These are phyloP conservation scores for Chlorencoelia australis DNA, from an alignment of 2,329 filamentous ascomycete species.

Conservation along the genomic window DNA sequence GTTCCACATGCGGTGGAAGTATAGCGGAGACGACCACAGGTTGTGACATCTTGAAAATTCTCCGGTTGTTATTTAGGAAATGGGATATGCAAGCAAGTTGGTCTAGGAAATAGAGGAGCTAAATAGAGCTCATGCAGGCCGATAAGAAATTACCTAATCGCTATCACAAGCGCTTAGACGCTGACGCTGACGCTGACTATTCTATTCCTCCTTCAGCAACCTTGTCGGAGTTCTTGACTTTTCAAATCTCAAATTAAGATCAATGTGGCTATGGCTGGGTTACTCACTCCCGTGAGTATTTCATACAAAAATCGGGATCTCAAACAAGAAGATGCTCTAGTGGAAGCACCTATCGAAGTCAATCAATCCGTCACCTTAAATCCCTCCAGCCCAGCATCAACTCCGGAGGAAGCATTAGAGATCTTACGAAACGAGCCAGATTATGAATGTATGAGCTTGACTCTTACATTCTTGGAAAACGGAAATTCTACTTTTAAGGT, in stretches of 20 bases:
- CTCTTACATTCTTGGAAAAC: constrained; percentile 42
- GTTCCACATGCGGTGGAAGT: constrained; percentile 3
- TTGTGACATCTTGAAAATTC: constrained; percentile 18
- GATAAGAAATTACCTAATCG: background rate
- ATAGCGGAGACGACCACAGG: constrained; percentile 18
- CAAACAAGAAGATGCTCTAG: constrained; percentile 13
- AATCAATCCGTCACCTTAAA: constrained; percentile 8
- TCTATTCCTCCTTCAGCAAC: too few species aligned
- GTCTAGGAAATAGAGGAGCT: background rate
- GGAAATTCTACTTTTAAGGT: constrained; percentile 41
- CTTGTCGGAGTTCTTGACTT: background rate
- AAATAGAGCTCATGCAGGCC: background rate
- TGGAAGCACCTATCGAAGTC: constrained; percentile 14
- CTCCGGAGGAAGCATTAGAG: constrained; percentile 43
- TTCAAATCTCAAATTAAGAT: constrained; percentile 1
- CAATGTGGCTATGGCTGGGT: constrained; percentile 34
- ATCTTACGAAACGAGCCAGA: constrained; percentile 52
- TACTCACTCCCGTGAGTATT: constrained; percentile 38
- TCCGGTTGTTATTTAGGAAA: too few species aligned
- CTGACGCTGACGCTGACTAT: too few species aligned
- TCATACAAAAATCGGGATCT: constrained; percentile 21
- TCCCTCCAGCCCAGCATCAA: constrained; percentile 9
- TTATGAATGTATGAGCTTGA: constrained; percentile 42
- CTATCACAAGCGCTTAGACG: background rate
- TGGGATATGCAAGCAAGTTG: too few species aligned